Conservation (phyloP, 257 asterid species). For the Rauvolfia tetraphylla region DNA sequence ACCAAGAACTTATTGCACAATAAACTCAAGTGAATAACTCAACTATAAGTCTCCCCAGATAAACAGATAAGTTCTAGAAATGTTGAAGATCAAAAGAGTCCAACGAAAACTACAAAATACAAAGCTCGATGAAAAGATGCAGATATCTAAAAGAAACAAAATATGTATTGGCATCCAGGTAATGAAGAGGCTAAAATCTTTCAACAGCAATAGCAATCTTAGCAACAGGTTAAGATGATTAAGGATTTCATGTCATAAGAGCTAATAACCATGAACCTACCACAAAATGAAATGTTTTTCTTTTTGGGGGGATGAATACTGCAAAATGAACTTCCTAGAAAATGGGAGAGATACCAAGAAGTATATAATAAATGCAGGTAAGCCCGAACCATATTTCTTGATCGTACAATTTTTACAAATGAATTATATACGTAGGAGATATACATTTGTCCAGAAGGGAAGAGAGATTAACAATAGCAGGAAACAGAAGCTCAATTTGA, state of each 20-base stretch:
- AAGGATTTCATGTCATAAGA: background rate
- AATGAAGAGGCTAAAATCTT: background rate
- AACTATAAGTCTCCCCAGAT: background rate
- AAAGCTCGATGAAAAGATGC: background rate
- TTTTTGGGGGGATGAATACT: too few relatives aligned
- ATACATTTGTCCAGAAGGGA: background rate
- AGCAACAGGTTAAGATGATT: background rate
- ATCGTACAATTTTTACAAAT: background rate
- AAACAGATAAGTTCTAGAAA: background rate
- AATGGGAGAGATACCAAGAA: background rate
- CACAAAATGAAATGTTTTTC: background rate
- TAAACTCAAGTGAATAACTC: background rate
- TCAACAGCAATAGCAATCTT: constrained; percentile 1
- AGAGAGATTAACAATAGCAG: background rate
- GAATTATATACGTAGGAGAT: background rate
- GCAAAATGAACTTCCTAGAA: background rate
- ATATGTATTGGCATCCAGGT: background rate
- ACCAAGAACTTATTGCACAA: background rate
- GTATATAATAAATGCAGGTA: background rate
- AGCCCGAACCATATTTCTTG: background rate
- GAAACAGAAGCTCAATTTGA: background rate
- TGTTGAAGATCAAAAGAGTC: background rate
- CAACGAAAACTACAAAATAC: background rate
- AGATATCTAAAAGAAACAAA: background rate
- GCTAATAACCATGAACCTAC: background rate